Conservation (phyloP, 768 basidiomycete genomes). For the Leccinum boreale region DNA sequence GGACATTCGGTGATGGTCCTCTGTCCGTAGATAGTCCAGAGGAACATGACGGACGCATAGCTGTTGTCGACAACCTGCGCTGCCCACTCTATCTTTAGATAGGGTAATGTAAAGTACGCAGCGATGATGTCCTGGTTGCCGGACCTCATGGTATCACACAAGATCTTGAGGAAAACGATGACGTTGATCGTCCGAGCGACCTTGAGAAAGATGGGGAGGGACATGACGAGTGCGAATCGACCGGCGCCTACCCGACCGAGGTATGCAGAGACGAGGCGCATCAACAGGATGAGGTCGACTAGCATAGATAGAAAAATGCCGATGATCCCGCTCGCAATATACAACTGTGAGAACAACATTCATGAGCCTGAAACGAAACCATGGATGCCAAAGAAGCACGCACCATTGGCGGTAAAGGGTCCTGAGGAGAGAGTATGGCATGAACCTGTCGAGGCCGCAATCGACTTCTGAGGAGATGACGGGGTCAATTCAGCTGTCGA, state of each 20-base stretch:
- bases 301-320: slow-evolving; percentile 29
- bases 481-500: not conserved
- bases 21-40: slow-evolving; percentile 16
- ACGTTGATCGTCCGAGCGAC: slow-evolving; percentile 27
- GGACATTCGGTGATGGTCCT: not conserved
- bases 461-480: not conserved
- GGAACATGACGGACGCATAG: slow-evolving; percentile 25
- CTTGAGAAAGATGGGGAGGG: slow-evolving; percentile 29
- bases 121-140: slow-evolving; percentile 10
- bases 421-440: slow-evolving; percentile 20
- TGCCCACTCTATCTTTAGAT: slow-evolving; percentile 30
- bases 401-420: slow-evolving; percentile 22
- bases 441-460: slow-evolving; percentile 20
- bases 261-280: slow-evolving; percentile 28
- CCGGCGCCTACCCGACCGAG: slow-evolving; percentile 7
- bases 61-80: slow-evolving; percentile 30
- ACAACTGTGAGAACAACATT: slow-evolving; percentile 5
- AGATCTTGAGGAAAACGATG: slow-evolving; percentile 25
- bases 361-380: not conserved
- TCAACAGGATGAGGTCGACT: slow-evolving; percentile 28
- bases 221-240: slow-evolving; percentile 17
- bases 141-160: slow-evolving; percentile 17
- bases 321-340: slow-evolving; percentile 30
- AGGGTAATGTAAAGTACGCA: slow-evolving; percentile 20
- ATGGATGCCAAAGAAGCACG: not conserved